Conservation (phyloP, 495 filamentous ascomycete genomes). For the Penicillium silybi region DNA sequence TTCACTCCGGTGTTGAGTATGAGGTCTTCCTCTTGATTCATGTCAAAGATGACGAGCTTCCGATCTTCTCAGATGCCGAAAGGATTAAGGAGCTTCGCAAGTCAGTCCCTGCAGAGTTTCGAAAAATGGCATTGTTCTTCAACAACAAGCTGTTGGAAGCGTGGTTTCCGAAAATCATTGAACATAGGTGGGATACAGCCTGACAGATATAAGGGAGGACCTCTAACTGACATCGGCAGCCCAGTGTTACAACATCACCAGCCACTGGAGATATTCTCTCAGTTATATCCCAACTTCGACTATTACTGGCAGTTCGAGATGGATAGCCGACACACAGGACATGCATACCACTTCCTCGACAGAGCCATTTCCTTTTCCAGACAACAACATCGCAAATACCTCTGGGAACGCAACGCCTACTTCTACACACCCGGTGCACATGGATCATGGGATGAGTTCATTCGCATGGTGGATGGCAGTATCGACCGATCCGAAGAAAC, state of each 20-base stretch:
- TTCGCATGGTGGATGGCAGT: constrained; percentile 43
- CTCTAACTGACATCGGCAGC: constrained; percentile 2
- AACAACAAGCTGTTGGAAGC: too few relatives aligned
- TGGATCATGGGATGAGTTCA: constrained; percentile 55
- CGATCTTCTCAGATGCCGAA: too few relatives aligned
- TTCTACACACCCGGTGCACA: constrained; percentile 66
- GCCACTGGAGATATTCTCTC: constrained; percentile 51
- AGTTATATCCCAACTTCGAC: constrained; percentile 66
- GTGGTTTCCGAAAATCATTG: too few relatives aligned
- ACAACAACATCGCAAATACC: constrained; percentile 59
- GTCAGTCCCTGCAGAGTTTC: too few relatives aligned
- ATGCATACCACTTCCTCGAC: constrained; percentile 67
- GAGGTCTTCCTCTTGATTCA: too few relatives aligned
- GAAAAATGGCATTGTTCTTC: too few relatives aligned
- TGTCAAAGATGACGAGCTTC: too few relatives aligned
- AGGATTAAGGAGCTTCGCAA: too few relatives aligned
- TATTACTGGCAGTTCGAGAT: constrained; percentile 77
- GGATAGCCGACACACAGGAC: constrained; percentile 66
- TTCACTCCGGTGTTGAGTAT: too few relatives aligned
- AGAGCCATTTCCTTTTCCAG: constrained; percentile 56
- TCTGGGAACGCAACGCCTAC: constrained; percentile 72
- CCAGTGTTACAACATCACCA: constrained; percentile 29
- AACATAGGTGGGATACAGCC: too few relatives aligned
- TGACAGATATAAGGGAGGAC: too few relatives aligned
- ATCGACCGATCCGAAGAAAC: constrained; percentile 27